Percentiles rank a stretch among this genome's conserved stretches.
phyloP scores from a whole-genome alignment of 2,329 filamentous ascomycete species.

The Trichoderma lentiforme region DNA sequence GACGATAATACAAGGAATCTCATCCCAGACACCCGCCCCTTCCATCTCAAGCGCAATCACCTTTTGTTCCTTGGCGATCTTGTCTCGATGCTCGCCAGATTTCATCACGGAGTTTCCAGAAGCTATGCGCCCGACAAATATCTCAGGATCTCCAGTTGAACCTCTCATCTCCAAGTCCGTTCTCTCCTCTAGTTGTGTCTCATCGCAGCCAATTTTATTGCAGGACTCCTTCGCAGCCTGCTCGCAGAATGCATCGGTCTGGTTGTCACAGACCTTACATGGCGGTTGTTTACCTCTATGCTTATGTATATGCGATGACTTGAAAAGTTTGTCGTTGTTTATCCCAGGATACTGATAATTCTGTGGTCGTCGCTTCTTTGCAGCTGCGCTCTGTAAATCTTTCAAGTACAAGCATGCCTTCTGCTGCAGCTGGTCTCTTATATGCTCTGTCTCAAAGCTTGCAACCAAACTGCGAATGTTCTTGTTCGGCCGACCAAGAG shows the following conservation, averaged over 20 bases:
- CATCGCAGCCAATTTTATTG: background rate
- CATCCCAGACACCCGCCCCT: background rate
- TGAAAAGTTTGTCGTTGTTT: background rate
- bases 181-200: background rate
- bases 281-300: background rate
- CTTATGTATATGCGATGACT: background rate
- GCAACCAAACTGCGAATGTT: background rate
- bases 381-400: background rate
- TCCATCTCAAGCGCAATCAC: background rate
- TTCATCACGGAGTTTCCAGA: background rate
- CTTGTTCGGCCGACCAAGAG: background rate
- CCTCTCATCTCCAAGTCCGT: background rate
- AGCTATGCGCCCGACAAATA: background rate
- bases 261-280: background rate
- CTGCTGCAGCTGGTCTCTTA: background rate
- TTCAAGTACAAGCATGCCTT: background rate
- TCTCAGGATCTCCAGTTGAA: background rate
- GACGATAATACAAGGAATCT: background rate
- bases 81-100: background rate
- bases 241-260: background rate
- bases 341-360: background rate
- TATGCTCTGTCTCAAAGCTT: background rate
- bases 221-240: background rate
- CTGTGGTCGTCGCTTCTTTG: background rate
- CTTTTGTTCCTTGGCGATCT: background rate